phyloP scores from a whole-genome alignment of 2,329 filamentous ascomycete species.

The Colletotrichum spinosum region DNA sequence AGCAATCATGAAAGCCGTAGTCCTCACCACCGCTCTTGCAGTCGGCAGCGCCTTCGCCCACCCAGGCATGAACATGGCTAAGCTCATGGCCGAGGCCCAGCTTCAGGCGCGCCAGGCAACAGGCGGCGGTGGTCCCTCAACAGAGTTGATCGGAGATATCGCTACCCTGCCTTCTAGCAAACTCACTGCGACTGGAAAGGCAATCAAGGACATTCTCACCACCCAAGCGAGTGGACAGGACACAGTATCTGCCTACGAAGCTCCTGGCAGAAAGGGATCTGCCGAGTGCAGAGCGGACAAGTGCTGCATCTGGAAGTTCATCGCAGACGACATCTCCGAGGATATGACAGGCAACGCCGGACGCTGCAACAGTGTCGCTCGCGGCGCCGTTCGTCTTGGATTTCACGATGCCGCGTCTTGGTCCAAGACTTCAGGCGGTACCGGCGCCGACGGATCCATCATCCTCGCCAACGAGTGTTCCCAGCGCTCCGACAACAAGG shows the following conservation, averaged over 20 bases:
- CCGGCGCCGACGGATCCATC: slow-evolving; percentile 61
- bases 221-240: slow-evolving; percentile 43
- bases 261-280: slow-evolving; percentile 40
- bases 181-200: slow-evolving; percentile 49
- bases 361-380: slow-evolving; percentile 56
- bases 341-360: slow-evolving; percentile 51
- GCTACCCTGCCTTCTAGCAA: slow-evolving; percentile 42
- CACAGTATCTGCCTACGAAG: slow-evolving; percentile 20
- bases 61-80: slow-evolving; percentile 44
- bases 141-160: slow-evolving; percentile 53
- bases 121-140: slow-evolving; percentile 35
- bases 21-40: slow-evolving; percentile 19
- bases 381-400: slow-evolving; percentile 58
- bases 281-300: slow-evolving; percentile 50
- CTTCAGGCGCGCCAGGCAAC: slow-evolving; percentile 29
- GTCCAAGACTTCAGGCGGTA: slow-evolving; percentile 51
- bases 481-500: slow-evolving; percentile 56
- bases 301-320: slow-evolving; percentile 59
- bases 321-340: slow-evolving; percentile 52
- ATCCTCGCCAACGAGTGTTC: slow-evolving; percentile 54
- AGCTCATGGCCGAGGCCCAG: slow-evolving; percentile 36
- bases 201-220: slow-evolving; percentile 52
- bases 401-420: slow-evolving; percentile 62
- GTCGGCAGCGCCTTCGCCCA: slow-evolving; percentile 30
- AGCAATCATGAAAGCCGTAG: slow-evolving; percentile 30